These are phyloP conservation scores for Acacia acuminata DNA, from an alignment of 306 rosid genomes.

Conservation along the genomic window DNA sequence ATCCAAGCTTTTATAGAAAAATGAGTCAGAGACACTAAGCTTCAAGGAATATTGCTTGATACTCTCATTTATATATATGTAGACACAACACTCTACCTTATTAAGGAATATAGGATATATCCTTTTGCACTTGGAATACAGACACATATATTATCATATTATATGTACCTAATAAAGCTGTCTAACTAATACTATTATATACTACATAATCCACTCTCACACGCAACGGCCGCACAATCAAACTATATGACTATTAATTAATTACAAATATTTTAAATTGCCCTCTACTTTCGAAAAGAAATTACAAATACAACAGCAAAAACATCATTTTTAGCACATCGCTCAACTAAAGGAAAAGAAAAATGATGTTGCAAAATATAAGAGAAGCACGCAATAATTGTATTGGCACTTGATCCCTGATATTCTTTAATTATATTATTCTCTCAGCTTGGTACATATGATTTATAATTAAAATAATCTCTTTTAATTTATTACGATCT, in stretches of 20 bases:
- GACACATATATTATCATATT: not conserved
- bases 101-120: not conserved
- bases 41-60: not conserved
- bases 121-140: not conserved
- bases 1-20: not conserved
- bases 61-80: not conserved
- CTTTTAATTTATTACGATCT: not conserved
- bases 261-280: not conserved
- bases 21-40: not conserved
- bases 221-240: not conserved
- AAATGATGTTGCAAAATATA: not conserved
- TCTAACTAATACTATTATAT: not conserved
- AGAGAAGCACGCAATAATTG: not conserved
- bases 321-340: not conserved
- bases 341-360: not conserved
- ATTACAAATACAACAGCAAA: not conserved
- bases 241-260: not conserved
- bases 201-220: not conserved
- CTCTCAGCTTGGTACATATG: not conserved
- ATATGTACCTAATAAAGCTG: not conserved
- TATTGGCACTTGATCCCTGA: not conserved
- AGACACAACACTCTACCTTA: not conserved
- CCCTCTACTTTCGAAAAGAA: not conserved
- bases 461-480: not conserved
- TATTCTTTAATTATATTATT: not conserved